A percentile compares a stretch with the other conserved stretches of the same genome.
Evolutionary conservation across 1,284 basidiomycete species (phyloP).

Genomic region (Erythrobasidium hasegawianum): DNA sequence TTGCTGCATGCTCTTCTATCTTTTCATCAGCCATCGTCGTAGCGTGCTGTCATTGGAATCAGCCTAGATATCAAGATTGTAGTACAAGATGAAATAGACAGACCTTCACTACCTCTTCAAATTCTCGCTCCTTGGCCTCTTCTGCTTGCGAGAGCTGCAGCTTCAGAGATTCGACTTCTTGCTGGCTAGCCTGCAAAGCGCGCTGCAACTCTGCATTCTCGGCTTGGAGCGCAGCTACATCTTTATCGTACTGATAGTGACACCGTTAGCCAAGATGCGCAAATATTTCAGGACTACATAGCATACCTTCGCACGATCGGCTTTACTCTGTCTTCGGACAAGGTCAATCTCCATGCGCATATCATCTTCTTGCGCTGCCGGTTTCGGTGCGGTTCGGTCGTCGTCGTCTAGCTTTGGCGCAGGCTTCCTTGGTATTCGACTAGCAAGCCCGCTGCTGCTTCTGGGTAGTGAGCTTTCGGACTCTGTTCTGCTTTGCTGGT

Average conservation of each 20-base stretch:
- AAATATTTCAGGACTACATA: too few species aligned
- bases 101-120: slow-evolving; percentile 24
- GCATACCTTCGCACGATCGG: slow-evolving; percentile 11
- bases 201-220: slow-evolving; percentile 1
- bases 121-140: slow-evolving; percentile 6
- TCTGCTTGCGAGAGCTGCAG: background rate
- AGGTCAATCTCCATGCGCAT: slow-evolving; percentile 28
- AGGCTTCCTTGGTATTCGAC: slow-evolving; percentile 20
- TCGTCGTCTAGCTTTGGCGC: background rate
- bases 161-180: background rate
- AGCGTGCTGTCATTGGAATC: too few species aligned
- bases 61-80: too few species aligned
- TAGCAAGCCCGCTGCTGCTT: background rate
- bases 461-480: slow-evolving; percentile 2
- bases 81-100: too few species aligned
- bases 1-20: slow-evolving; percentile 18
- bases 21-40: slow-evolving; percentile 25
- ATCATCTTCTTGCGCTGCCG: background rate
- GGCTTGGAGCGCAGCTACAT: background rate
- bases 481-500: slow-evolving; percentile 18
- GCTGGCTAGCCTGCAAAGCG: slow-evolving; percentile 10
- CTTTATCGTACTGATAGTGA: slow-evolving; percentile 10
- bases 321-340: slow-evolving; percentile 17
- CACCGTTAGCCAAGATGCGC: too few species aligned
- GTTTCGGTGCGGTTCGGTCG: background rate